Conservation (phyloP, 768 basidiomycete species). For the Naganishia vaughanmartiniae region DNA sequence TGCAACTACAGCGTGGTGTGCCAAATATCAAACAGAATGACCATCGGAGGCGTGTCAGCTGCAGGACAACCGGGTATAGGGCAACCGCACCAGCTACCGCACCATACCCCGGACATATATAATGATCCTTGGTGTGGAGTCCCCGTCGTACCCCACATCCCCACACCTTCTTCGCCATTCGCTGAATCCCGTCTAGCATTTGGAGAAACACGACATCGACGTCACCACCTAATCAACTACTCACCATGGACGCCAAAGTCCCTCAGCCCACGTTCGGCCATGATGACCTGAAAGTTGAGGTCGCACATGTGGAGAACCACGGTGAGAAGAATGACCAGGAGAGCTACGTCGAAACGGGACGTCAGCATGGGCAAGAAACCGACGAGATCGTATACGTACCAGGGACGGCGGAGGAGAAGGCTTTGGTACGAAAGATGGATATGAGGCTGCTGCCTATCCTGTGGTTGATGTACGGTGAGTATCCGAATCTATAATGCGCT, state of each 20-base stretch:
- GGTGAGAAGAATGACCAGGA: neutral
- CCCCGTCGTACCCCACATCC: neutral
- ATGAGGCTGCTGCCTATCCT: conserved; percentile 42
- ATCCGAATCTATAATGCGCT: too few relatives aligned
- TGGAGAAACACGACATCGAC: neutral
- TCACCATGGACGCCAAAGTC: conserved; percentile 7
- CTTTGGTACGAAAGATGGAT: conserved; percentile 48
- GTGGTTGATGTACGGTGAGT: conserved; percentile 41
- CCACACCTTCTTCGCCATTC: neutral
- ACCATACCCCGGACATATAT: neutral
- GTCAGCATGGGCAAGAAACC: neutral
- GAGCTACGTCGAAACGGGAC: neutral
- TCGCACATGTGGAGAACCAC: conserved; percentile 24
- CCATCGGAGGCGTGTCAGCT: neutral
- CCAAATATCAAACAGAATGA: neutral
- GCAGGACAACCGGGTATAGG: neutral
- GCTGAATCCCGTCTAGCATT: neutral
- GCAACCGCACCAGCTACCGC: neutral
- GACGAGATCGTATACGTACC: conserved; percentile 35
- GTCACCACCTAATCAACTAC: neutral
- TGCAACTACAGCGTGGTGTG: neutral
- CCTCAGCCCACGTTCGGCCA: conserved; percentile 15
- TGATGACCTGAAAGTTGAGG: conserved; percentile 18
- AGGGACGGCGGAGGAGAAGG: conserved; percentile 42
- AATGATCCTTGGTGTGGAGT: neutral